Conservation (phyloP, 768 basidiomycete genomes). For the Pleurotus tuber-regium region DNA sequence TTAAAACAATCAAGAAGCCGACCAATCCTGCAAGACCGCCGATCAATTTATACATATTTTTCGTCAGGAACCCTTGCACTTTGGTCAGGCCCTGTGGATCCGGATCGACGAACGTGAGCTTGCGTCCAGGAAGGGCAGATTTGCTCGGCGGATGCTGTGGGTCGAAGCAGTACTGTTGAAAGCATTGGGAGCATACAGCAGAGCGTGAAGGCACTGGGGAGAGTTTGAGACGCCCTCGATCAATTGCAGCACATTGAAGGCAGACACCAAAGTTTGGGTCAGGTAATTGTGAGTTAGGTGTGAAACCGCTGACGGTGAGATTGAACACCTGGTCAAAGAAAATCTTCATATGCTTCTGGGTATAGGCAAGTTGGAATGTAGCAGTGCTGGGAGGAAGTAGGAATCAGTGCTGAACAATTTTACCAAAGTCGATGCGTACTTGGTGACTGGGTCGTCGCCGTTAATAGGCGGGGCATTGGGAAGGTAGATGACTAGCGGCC, state of each 20-base stretch:
- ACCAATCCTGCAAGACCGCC: constrained; percentile 44
- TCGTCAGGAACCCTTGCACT: constrained; percentile 39
- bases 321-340: constrained; percentile 62
- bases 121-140: constrained; percentile 32
- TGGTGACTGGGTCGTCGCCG: constrained; percentile 60
- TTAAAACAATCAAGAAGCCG: constrained; percentile 34
- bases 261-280: constrained; percentile 67
- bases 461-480: constrained; percentile 73
- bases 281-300: constrained; percentile 52
- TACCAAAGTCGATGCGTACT: constrained; percentile 39
- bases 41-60: constrained; percentile 45
- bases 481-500: constrained; percentile 70
- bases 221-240: constrained; percentile 45
- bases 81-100: constrained; percentile 48
- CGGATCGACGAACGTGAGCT: constrained; percentile 49
- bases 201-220: constrained; percentile 36
- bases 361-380: constrained; percentile 63
- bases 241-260: constrained; percentile 62
- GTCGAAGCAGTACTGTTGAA: constrained; percentile 54
- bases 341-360: constrained; percentile 45
- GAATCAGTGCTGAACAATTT: not conserved
- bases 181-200: constrained; percentile 41
- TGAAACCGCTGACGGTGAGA: constrained; percentile 59
- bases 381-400: constrained; percentile 37
- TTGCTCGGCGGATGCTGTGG: constrained; percentile 41